Conservation (phyloP, 768 basidiomycete species). For the Cantharellus anzutake region DNA sequence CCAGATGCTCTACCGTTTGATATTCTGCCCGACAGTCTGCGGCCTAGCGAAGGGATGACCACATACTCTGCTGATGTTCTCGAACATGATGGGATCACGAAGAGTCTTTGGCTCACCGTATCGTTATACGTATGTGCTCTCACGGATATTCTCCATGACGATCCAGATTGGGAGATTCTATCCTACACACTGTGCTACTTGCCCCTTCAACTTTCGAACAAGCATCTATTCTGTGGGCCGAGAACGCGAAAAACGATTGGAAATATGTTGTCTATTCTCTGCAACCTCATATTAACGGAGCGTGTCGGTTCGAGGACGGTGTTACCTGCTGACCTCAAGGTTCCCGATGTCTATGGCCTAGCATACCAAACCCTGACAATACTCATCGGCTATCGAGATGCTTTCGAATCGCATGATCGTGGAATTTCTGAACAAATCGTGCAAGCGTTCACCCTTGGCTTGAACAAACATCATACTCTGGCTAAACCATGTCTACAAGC, state of each 20-base stretch:
- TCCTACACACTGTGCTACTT: slow-evolving; percentile 85
- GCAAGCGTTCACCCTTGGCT: slow-evolving; percentile 21
- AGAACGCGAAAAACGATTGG: slow-evolving; percentile 45
- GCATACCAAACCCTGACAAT: slow-evolving; percentile 78
- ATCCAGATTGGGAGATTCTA: slow-evolving; percentile 81
- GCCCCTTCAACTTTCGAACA: slow-evolving; percentile 81
- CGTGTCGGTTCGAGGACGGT: slow-evolving; percentile 25
- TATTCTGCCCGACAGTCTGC: slow-evolving; percentile 42
- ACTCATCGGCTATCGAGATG: slow-evolving; percentile 66
- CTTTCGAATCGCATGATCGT: slow-evolving; percentile 32
- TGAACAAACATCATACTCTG: slow-evolving; percentile 19
- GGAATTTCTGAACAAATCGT: slow-evolving; percentile 21
- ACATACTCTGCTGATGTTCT: slow-evolving; percentile 19
- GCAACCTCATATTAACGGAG: slow-evolving; percentile 40
- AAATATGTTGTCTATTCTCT: slow-evolving; percentile 44
- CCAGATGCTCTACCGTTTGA: slow-evolving; percentile 46
- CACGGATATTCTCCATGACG: slow-evolving; percentile 45
- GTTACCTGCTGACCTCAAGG: slow-evolving; percentile 26
- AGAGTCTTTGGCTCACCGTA: slow-evolving; percentile 36
- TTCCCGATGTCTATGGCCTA: slow-evolving; percentile 70
- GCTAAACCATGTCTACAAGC: slow-evolving; percentile 57
- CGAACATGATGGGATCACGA: slow-evolving; percentile 9
- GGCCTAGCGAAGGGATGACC: slow-evolving; percentile 26
- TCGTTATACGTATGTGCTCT: slow-evolving; percentile 54
- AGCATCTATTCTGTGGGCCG: slow-evolving; percentile 90